phyloP scores from a whole-genome alignment of 2,329 filamentous ascomycete species.

The Pseudocercospora macadamiae region DNA sequence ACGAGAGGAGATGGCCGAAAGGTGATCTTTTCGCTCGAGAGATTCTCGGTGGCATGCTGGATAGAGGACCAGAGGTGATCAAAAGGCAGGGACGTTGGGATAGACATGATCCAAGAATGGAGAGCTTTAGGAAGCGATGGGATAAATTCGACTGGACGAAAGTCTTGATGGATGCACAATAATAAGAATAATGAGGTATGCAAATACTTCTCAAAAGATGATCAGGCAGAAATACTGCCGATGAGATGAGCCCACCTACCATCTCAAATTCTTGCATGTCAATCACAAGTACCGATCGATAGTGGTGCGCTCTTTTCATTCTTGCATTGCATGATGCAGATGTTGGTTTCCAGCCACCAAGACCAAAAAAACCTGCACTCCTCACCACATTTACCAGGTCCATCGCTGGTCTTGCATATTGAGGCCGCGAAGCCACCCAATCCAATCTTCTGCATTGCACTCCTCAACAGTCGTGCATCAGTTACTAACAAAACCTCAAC shows the following conservation, averaged over 20 bases:
- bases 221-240: no score
- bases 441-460: no score
- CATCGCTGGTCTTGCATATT: no score
- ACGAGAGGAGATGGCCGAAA: constrained; percentile 79
- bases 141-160: constrained; percentile 89
- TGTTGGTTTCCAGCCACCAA: neutral
- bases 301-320: no score
- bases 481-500: no score
- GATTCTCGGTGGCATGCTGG: constrained; percentile 88
- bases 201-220: neutral
- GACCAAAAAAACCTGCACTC: neutral
- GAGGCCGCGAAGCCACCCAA: no score
- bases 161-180: constrained; percentile 55
- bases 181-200: no score
- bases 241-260: no score
- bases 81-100: constrained; percentile 90
- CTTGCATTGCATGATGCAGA: neutral
- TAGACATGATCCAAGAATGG: constrained; percentile 67
- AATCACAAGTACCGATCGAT: no score
- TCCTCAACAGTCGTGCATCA: no score
- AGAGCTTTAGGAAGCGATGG: constrained; percentile 83
- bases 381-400: no score
- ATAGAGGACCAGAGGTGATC: constrained; percentile 76
- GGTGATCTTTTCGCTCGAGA: constrained; percentile 93
- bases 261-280: no score